A percentile compares a stretch with the other conserved stretches of the same genome.
Evolutionary conservation across 129 eudicot genomes (phyloP).

Genomic region (Kitagawia praeruptora): DNA sequence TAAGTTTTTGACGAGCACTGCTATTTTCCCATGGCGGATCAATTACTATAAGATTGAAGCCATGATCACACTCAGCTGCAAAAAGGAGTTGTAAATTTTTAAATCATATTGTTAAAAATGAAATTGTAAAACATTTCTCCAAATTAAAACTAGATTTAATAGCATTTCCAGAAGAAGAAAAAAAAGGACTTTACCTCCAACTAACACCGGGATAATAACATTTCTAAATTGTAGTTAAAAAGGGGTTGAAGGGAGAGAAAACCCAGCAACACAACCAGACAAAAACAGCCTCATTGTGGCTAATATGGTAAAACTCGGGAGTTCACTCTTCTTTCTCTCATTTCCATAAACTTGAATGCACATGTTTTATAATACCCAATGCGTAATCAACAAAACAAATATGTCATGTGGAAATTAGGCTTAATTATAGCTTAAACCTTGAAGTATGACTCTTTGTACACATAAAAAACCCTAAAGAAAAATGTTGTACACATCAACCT

Average conservation of each 20-base stretch:
- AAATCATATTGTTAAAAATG: background rate
- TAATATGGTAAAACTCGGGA: background rate
- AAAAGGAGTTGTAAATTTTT: slow-evolving; percentile 11
- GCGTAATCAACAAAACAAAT: background rate
- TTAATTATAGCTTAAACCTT: too few species aligned
- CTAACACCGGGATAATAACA: background rate
- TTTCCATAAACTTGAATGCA: background rate
- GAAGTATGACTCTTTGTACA: too few species aligned
- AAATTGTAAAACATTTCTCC: background rate
- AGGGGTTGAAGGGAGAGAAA: too few species aligned
- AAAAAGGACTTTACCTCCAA: too few species aligned
- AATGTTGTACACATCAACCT: too few species aligned
- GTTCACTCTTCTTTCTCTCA: background rate
- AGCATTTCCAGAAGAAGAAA: too few species aligned
- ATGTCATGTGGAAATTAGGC: background rate
- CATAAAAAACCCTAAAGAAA: too few species aligned
- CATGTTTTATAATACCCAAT: background rate
- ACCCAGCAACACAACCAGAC: background rate
- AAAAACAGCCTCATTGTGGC: background rate
- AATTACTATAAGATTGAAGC: slow-evolving; percentile 72
- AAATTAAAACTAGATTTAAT: background rate
- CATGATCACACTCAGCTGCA: slow-evolving; percentile 59
- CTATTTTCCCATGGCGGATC: slow-evolving; percentile 99
- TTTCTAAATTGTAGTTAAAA: background rate
- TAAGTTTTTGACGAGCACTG: slow-evolving; percentile 80